phyloP scores from a whole-genome alignment of 768 basidiomycete species.

The Naganishia vishniacii region DNA sequence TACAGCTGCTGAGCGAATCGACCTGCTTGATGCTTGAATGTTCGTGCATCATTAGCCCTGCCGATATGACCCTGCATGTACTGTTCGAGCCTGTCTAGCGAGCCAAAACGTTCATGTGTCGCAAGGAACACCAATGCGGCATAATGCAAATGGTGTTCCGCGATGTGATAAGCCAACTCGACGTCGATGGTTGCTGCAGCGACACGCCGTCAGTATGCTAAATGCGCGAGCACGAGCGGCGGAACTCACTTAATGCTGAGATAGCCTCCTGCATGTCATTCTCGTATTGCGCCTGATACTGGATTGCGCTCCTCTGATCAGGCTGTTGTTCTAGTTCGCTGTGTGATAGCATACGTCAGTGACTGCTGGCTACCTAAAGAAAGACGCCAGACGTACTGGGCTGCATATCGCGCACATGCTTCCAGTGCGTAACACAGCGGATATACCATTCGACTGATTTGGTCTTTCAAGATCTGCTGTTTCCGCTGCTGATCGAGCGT shows the following conservation, averaged over 20 bases:
- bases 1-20: slow-evolving; percentile 21
- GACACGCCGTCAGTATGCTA: neutral
- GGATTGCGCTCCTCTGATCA: slow-evolving; percentile 6
- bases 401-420: slow-evolving; percentile 15
- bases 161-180: slow-evolving; percentile 20
- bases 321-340: slow-evolving; percentile 6
- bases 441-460: slow-evolving; percentile 18
- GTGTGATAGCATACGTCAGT: neutral
- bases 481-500: slow-evolving; percentile 13
- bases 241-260: slow-evolving; percentile 13
- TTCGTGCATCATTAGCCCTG: neutral
- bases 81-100: neutral
- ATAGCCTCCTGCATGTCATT: slow-evolving; percentile 22
- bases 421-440: slow-evolving; percentile 24
- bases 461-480: slow-evolving; percentile 16
- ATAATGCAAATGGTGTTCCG: slow-evolving; percentile 21
- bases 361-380: neutral
- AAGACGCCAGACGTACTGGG: neutral
- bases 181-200: slow-evolving; percentile 7
- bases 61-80: slow-evolving; percentile 18
- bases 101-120: slow-evolving; percentile 7
- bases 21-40: neutral
- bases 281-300: slow-evolving; percentile 15
- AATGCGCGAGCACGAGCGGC: neutral
- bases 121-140: slow-evolving; percentile 17